Percentiles rank a stretch among this genome's conserved stretches.
Conservation (phyloP, 2,329 filamentous ascomycete genomes). For the Penicillium sp. region DNA sequence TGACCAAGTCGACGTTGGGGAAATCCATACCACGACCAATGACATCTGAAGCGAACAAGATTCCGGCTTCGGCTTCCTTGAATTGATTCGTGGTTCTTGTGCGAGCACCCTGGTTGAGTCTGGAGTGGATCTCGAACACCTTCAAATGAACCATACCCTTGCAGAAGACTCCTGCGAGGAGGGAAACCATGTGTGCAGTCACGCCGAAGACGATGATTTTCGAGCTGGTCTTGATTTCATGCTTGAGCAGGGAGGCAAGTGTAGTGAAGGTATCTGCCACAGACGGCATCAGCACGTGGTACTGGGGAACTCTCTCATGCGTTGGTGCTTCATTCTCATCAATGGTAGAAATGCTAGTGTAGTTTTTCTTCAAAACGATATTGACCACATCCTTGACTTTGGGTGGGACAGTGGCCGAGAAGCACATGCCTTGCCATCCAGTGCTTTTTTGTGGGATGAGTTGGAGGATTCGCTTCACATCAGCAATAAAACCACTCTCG, state of each 20-base stretch:
- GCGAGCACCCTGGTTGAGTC: slow-evolving; percentile 65
- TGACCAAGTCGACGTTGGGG: slow-evolving; percentile 49
- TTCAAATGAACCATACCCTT: slow-evolving; percentile 31
- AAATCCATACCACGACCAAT: slow-evolving; percentile 53
- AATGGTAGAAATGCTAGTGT: slow-evolving; percentile 85
- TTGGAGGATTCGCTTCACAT: slow-evolving; percentile 51
- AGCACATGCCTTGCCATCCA: slow-evolving; percentile 63
- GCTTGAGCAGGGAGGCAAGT: slow-evolving; percentile 45
- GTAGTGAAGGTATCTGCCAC: slow-evolving; percentile 47
- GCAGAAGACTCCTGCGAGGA: slow-evolving; percentile 58
- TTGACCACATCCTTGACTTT: slow-evolving; percentile 76
- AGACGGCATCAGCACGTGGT: slow-evolving; percentile 44
- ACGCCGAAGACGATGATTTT: slow-evolving; percentile 89
- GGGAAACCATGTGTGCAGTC: slow-evolving; percentile 63
- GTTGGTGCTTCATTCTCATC: slow-evolving; percentile 74
- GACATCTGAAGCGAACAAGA: slow-evolving; percentile 51
- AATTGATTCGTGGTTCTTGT: slow-evolving; percentile 54
- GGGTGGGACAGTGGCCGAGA: slow-evolving; percentile 83
- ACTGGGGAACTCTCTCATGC: slow-evolving; percentile 54
- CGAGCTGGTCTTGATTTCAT: slow-evolving; percentile 52
- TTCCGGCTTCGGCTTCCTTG: slow-evolving; percentile 40
- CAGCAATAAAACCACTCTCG: slow-evolving; percentile 46
- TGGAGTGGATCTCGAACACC: slow-evolving; percentile 69
- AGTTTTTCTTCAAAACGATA: slow-evolving; percentile 58
- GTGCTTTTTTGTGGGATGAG: slow-evolving; percentile 50